phyloP scores from a whole-genome alignment of 2,329 filamentous ascomycete species.

The Drechslerella stenobrocha region DNA sequence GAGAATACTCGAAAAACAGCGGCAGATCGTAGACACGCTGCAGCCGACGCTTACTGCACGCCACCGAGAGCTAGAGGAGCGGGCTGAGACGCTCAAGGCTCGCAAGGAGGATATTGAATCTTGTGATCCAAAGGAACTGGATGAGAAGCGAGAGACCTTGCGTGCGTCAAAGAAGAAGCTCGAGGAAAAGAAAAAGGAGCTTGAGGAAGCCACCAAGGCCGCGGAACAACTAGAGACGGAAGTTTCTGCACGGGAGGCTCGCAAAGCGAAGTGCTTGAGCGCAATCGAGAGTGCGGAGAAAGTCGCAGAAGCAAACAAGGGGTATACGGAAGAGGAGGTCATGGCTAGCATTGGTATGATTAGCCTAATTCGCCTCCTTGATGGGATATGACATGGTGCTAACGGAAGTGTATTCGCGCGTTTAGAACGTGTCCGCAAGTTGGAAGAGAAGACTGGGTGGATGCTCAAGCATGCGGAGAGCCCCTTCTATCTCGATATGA shows the following conservation, averaged over 20 bases:
- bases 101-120: slow-evolving; percentile 74
- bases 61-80: slow-evolving; percentile 65
- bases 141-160: slow-evolving; percentile 71
- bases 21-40: slow-evolving; percentile 68
- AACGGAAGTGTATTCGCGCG: slow-evolving; percentile 58
- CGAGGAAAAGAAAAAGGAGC: slow-evolving; percentile 67
- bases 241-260: slow-evolving; percentile 66
- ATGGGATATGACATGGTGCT: slow-evolving; percentile 58
- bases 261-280: slow-evolving; percentile 69
- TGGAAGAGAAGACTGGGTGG: slow-evolving; percentile 33
- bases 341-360: slow-evolving; percentile 65
- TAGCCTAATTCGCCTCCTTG: slow-evolving; percentile 66
- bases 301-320: slow-evolving; percentile 81
- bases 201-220: slow-evolving; percentile 69
- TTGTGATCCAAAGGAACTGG: slow-evolving; percentile 78
- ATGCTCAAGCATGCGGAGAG: slow-evolving; percentile 55
- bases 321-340: slow-evolving; percentile 84
- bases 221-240: slow-evolving; percentile 68
- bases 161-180: slow-evolving; percentile 68
- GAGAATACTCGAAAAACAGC: slow-evolving; percentile 67
- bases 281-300: slow-evolving; percentile 83
- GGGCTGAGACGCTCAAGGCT: slow-evolving; percentile 70
- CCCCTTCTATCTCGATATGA: slow-evolving; percentile 68
- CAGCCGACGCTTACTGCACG: slow-evolving; percentile 68
- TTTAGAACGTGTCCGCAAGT: slow-evolving; percentile 38